A percentile compares a stretch with the other conserved stretches of the same genome.
Conservation (phyloP, 108 stramenopile genomes). For the Skeletonema potamos region DNA sequence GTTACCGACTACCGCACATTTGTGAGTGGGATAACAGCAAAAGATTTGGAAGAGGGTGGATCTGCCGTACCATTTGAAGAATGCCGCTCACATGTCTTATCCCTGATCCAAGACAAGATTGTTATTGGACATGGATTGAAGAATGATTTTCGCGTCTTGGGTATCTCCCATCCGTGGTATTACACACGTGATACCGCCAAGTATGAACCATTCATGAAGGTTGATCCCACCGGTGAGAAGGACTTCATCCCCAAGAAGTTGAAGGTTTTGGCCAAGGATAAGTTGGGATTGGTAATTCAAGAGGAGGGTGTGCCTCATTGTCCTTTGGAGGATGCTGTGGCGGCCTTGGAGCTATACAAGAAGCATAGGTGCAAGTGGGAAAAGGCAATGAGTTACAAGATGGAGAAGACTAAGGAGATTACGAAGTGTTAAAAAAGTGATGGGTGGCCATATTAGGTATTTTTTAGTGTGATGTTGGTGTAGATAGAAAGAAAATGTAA, state of each 20-base stretch:
- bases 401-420: slow-evolving; percentile 58
- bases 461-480: too few relatives aligned
- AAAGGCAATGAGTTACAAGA: slow-evolving; percentile 66
- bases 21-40: slow-evolving; percentile 67
- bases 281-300: slow-evolving; percentile 65
- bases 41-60: not conserved
- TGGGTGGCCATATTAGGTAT: too few relatives aligned
- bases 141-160: slow-evolving; percentile 80
- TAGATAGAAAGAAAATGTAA: too few relatives aligned
- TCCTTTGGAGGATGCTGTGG: slow-evolving; percentile 77
- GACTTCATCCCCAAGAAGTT: slow-evolving; percentile 68
- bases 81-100: slow-evolving; percentile 65
- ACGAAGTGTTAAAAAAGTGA: not conserved
- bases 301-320: slow-evolving; percentile 56
- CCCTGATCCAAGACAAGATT: slow-evolving; percentile 76
- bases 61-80: slow-evolving; percentile 57
- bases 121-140: slow-evolving; percentile 90
- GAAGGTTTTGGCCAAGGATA: slow-evolving; percentile 69
- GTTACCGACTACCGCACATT: slow-evolving; percentile 91
- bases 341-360: slow-evolving; percentile 84
- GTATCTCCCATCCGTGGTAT: slow-evolving; percentile 77
- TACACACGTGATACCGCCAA: slow-evolving; percentile 82
- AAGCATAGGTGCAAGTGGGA: slow-evolving; percentile 73
- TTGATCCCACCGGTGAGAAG: not conserved
- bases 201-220: slow-evolving; percentile 78